phyloP scores from a whole-genome alignment of 2,329 filamentous ascomycete genomes.

The Trichoderma arundinaceum region DNA sequence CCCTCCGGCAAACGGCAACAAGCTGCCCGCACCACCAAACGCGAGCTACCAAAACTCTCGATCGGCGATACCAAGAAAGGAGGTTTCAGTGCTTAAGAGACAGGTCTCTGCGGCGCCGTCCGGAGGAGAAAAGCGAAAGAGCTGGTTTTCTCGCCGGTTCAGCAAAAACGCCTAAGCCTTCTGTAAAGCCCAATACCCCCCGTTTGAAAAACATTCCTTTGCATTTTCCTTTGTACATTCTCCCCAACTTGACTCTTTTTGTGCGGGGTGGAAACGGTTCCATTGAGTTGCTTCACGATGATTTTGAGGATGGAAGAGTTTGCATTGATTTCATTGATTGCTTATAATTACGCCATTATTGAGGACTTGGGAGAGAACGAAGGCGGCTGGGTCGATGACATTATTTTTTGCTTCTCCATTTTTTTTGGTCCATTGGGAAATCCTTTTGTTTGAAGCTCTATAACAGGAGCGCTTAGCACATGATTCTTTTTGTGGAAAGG shows the following conservation, averaged over 20 bases:
- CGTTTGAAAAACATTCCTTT: conserved; percentile 19
- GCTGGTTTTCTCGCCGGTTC: conserved; percentile 85
- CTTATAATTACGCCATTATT: conserved; percentile 25
- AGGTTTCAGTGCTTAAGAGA: conserved; percentile 40
- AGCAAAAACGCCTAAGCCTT: conserved; percentile 59
- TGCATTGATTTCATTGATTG: conserved; percentile 16
- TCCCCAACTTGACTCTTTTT: neutral
- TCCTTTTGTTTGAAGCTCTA: conserved; percentile 26
- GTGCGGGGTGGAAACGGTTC: neutral
- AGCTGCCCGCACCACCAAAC: conserved; percentile 38
- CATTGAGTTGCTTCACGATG: conserved; percentile 24
- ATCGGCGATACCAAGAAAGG: conserved; percentile 41
- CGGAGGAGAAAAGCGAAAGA: conserved; percentile 76
- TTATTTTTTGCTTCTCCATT: conserved; percentile 5
- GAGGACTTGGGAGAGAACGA: conserved; percentile 2
- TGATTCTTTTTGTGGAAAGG: conserved; percentile 28
- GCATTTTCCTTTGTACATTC: conserved; percentile 21
- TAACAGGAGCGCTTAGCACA: conserved; percentile 24
- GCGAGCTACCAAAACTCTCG: conserved; percentile 34
- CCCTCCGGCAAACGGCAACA: conserved; percentile 35
- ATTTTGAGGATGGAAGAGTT: neutral
- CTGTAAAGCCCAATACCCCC: conserved; percentile 6
- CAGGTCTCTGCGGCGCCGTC: conserved; percentile 39
- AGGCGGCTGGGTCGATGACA: conserved; percentile 16
- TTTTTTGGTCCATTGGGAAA: conserved; percentile 16